Evolutionary conservation across 2,329 filamentous ascomycete species (phyloP).

Genomic region (Cytospora leucostoma): DNA sequence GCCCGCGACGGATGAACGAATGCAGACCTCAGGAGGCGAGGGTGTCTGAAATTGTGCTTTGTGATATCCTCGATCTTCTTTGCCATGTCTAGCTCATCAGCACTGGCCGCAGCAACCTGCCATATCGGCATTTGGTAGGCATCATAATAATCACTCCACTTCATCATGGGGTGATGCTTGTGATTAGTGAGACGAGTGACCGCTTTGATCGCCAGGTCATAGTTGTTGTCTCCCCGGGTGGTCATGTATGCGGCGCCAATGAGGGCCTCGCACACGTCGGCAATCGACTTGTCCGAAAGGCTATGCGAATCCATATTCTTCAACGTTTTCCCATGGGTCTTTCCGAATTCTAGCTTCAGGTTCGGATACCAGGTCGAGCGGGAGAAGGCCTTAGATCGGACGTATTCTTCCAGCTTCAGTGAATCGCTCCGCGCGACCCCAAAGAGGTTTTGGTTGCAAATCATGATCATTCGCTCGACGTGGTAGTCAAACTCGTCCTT

Average conservation of each 20-base stretch:
- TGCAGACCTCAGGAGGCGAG: conserved; percentile 76
- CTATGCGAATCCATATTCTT: conserved; percentile 58
- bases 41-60: conserved; percentile 69
- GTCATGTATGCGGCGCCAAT: conserved; percentile 80
- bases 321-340: conserved; percentile 47
- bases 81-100: conserved; percentile 69
- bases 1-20: conserved; percentile 88
- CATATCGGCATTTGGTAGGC: conserved; percentile 71
- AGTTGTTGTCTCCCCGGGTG: conserved; percentile 41
- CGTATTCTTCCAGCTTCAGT: conserved; percentile 68
- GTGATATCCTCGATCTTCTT: conserved; percentile 60
- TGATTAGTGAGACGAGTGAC: conserved; percentile 72
- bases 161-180: conserved; percentile 67
- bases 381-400: conserved; percentile 82
- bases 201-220: conserved; percentile 61
- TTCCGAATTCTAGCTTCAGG: conserved; percentile 72
- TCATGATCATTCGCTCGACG: conserved; percentile 83
- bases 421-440: conserved; percentile 64
- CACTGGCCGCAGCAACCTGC: conserved; percentile 63
- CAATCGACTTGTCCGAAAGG: conserved; percentile 85
- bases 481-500: conserved; percentile 86
- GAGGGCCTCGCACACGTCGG: conserved; percentile 91
- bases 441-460: conserved; percentile 91
- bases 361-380: conserved; percentile 88
- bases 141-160: conserved; percentile 72